Conservation (phyloP, 139 green algal genomes). For the Chlamydomonas sp. region DNA sequence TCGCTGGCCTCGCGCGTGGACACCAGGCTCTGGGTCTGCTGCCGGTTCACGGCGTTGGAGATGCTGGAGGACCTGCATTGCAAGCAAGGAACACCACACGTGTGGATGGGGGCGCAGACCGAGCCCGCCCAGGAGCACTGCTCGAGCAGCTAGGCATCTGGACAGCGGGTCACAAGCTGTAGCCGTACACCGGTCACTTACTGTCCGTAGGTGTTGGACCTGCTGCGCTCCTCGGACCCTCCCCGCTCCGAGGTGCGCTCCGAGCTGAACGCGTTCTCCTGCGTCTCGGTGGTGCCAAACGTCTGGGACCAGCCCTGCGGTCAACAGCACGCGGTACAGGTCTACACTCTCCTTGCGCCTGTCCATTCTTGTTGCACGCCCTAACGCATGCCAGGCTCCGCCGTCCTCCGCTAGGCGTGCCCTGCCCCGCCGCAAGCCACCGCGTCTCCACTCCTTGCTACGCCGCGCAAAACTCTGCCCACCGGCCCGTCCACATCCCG, state of each 20-base stretch:
- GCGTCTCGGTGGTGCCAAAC: not conserved
- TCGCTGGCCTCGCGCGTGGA: conserved; percentile 12
- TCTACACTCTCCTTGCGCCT: no score
- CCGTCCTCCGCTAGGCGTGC: no score
- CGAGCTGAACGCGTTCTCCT: not conserved
- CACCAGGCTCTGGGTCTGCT: not conserved
- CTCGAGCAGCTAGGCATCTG: not conserved
- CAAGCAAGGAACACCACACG: no score
- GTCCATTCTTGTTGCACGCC: no score
- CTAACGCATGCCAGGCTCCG: no score
- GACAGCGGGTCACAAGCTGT: no score
- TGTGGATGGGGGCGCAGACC: no score
- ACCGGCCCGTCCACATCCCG: no score
- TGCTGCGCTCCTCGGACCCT: not conserved
- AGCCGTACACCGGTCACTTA: not conserved
- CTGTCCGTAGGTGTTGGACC: not conserved
- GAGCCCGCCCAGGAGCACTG: not conserved
- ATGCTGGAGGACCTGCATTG: not conserved
- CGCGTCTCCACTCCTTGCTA: no score
- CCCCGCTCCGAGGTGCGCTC: not conserved
- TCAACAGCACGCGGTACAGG: no score
- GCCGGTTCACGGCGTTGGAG: not conserved
- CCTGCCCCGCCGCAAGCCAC: no score
- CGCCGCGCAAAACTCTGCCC: no score
- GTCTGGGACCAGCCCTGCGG: conserved; percentile 6